A percentile compares a stretch with the other conserved stretches of the same genome.
These are phyloP conservation scores for Sporisorium sorghi DNA, from an alignment of 1,284 basidiomycete genomes.

Conservation along the genomic window DNA sequence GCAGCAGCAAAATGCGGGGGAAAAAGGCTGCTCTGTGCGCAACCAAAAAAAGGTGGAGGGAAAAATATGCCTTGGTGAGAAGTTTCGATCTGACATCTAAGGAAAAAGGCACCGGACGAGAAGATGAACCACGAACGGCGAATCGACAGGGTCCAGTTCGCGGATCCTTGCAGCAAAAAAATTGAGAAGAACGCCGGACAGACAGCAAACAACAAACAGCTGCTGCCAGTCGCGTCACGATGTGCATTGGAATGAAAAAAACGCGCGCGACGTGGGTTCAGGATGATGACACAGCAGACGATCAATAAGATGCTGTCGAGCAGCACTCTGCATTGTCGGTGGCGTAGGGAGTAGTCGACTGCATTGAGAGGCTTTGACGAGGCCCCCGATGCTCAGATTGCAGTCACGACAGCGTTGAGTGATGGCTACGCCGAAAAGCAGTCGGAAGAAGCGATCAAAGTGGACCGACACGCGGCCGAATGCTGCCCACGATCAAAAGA, in stretches of 20 bases:
- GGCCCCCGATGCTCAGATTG: too few species aligned
- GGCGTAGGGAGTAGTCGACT: neutral
- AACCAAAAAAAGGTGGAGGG: neutral
- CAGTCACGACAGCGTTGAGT: too few species aligned
- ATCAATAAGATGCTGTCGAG: neutral
- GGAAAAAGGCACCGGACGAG: neutral
- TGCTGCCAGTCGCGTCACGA: slow-evolving; percentile 11
- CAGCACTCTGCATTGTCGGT: neutral
- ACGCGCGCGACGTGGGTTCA: neutral
- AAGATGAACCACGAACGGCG: neutral
- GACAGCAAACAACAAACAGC: neutral
- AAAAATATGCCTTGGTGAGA: too few species aligned
- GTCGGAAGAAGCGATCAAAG: slow-evolving; percentile 1
- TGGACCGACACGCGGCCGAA: neutral
- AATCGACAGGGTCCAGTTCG: slow-evolving; percentile 1
- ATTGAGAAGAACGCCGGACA: neutral
- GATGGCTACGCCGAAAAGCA: too few species aligned
- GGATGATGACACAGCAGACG: neutral
- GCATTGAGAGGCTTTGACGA: neutral
- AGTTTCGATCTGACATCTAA: neutral
- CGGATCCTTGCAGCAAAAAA: slow-evolving; percentile 1
- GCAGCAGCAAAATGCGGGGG: slow-evolving; percentile 9
- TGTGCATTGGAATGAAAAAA: neutral
- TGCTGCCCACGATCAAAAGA: neutral
- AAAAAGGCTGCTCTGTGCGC: slow-evolving; percentile 13